Evolutionary conservation across 2,329 filamentous ascomycete genomes (phyloP), one percentile per base, ranked within the genome.

Genomic region (Aciculosporium take): DNA sequence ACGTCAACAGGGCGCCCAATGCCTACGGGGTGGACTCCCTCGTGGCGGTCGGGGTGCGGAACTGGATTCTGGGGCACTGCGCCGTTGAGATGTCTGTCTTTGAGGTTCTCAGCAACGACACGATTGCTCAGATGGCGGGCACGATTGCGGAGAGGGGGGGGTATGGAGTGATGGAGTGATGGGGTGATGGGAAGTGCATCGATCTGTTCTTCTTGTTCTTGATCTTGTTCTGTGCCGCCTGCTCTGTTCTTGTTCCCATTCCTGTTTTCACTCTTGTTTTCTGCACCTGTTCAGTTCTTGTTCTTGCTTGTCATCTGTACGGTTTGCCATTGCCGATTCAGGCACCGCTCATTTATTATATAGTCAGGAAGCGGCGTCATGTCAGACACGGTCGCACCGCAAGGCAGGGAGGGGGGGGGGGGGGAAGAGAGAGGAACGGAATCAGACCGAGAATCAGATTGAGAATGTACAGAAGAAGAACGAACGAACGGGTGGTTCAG

Each of bases 1-100:
- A 71, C 45, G 50, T 55, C 28, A 52, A 53, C 25, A 59, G 58
- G 42, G 53, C 64, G 1, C 59, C 64, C 3, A 61, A 57, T 25
- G 63, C 61, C 3, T 73, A 72, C 44, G 70, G 69, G 0, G 64
- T 73, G 6, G 70, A 74, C 53, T 71, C 67, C 0, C 58, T 74
- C 7, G 65, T 71, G 5, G 69, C 69, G 1, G 66, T 73, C n/a
- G 66, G 65, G 9, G 55, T 72, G 7, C 61, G 69, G n/a, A 71
- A 64, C 47, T 72, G 69, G 68, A 61, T 73, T 5, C 54, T 61
- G 2, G 57, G 60, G 37, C 64, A 65, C 46, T 65, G 65, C 13
- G 57, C 58, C 2, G 64, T 64, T 1, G 58, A 67, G 39, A 50
- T 71, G 3, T 64, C 65, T 0, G 61, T 71, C 2, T 70, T 71